These are phyloP conservation scores for Naegleria gruberi DNA, from an alignment of 208 protist species.

Conservation along the genomic window DNA sequence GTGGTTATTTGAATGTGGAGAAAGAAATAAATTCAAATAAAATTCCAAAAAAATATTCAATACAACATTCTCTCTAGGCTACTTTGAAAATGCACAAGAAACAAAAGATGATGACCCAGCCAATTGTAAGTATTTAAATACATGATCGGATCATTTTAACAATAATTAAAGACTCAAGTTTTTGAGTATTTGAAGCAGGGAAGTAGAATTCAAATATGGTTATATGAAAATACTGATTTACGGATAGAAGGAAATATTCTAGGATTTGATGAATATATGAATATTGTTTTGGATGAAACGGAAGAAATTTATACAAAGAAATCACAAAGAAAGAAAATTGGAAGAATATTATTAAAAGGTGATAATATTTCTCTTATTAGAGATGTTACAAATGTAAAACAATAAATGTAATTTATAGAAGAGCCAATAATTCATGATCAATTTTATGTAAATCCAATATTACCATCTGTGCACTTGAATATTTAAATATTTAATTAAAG, in stretches of 20 bases:
- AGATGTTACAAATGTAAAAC: background rate
- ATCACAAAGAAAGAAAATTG: slow-evolving; percentile 49
- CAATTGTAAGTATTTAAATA: background rate
- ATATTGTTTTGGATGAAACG: slow-evolving; percentile 74
- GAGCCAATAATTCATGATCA: no score
- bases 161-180: slow-evolving; percentile 2
- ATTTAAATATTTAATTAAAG: no score
- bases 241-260: slow-evolving; percentile 65
- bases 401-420: background rate
- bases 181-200: slow-evolving; percentile 5
- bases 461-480: background rate
- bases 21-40: no score
- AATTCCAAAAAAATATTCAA: background rate
- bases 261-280: slow-evolving; percentile 87
- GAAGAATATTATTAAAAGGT: slow-evolving; percentile 77
- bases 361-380: slow-evolving; percentile 74
- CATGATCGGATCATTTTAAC: background rate
- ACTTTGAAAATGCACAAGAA: background rate
- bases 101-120: background rate
- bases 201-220: slow-evolving; percentile 51
- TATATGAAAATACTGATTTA: slow-evolving; percentile 63
- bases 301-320: slow-evolving; percentile 68
- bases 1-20: no score
- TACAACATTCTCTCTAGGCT: background rate
- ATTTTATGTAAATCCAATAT: background rate